phyloP scores from a whole-genome alignment of 2,329 filamentous ascomycete species.

The Xylariaceae sp. region DNA sequence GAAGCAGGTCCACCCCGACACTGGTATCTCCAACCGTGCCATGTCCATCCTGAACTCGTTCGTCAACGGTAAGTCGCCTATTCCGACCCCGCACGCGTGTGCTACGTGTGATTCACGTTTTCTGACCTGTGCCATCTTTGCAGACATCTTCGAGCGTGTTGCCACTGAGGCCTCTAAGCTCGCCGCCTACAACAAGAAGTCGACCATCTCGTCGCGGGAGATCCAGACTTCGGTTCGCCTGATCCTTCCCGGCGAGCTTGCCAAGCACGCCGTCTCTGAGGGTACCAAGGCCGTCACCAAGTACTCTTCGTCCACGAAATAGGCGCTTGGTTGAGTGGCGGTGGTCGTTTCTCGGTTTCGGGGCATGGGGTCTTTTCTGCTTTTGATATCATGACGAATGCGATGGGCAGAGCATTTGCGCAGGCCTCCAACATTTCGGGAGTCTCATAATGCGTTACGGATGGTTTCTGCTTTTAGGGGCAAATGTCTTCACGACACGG shows the following conservation, averaged over 20 bases:
- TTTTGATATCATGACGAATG: slow-evolving; percentile 53
- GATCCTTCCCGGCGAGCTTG: slow-evolving; percentile 95
- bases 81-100: neutral
- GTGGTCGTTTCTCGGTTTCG: slow-evolving; percentile 51
- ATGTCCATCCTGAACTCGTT: slow-evolving; percentile 99
- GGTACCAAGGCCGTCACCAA: slow-evolving; percentile 99
- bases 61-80: slow-evolving; percentile 71
- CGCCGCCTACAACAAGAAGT: slow-evolving; percentile 99
- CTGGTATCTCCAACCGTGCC: slow-evolving; percentile 99
- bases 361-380: slow-evolving; percentile 44
- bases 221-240: slow-evolving; percentile 99
- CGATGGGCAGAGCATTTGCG: slow-evolving; percentile 27
- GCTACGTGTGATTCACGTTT: neutral
- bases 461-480: slow-evolving; percentile 60
- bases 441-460: slow-evolving; percentile 67
- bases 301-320: slow-evolving; percentile 99
- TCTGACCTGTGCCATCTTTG: neutral
- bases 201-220: slow-evolving; percentile 97
- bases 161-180: slow-evolving; percentile 98
- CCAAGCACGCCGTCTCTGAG: slow-evolving; percentile 99
- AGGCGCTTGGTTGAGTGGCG: slow-evolving; percentile 42
- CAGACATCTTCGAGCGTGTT: slow-evolving; percentile 98
- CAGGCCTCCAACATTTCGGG: slow-evolving; percentile 35
- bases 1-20: slow-evolving; percentile 99
- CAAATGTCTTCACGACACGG: slow-evolving; percentile 61